Evolutionary conservation across 1,284 basidiomycete species (phyloP).

Genomic region (Apiotrichum laibachii): DNA sequence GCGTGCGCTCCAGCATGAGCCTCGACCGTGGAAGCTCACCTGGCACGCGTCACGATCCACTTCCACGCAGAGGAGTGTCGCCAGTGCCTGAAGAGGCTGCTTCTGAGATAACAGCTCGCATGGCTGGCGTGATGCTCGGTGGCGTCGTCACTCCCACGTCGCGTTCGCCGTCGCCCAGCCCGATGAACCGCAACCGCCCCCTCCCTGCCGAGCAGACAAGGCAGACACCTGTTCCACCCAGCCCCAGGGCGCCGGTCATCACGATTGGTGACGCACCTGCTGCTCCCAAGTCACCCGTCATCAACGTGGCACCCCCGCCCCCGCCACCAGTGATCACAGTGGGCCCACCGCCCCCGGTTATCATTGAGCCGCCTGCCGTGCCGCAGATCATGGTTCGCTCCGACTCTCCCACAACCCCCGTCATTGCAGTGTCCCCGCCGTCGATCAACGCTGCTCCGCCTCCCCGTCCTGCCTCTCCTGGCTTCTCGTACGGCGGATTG

Average conservation of each 20-base stretch:
- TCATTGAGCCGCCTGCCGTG: neutral
- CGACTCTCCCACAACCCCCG: slow-evolving; percentile 1
- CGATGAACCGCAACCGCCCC: slow-evolving; percentile 1
- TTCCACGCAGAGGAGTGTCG: neutral
- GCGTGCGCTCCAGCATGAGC: slow-evolving; percentile 37
- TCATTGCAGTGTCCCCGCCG: neutral
- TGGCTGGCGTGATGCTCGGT: slow-evolving; percentile 12
- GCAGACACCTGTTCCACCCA: neutral
- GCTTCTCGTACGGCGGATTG: slow-evolving; percentile 26
- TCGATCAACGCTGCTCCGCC: slow-evolving; percentile 2
- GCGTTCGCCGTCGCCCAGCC: slow-evolving; percentile 5
- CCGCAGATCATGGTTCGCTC: slow-evolving; percentile 4
- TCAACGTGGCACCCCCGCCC: neutral
- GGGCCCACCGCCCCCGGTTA: neutral
- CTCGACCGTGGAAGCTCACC: slow-evolving; percentile 39
- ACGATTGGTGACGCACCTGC: neutral
- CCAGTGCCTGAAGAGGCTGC: slow-evolving; percentile 9
- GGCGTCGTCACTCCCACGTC: neutral
- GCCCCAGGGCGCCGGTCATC: neutral
- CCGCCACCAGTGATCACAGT: neutral
- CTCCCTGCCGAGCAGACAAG: neutral
- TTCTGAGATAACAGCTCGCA: slow-evolving; percentile 12
- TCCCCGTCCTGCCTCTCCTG: slow-evolving; percentile 12
- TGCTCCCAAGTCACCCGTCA: neutral
- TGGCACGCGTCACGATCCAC: neutral